Evolutionary conservation across 352 stramenopile species (phyloP).

Genomic region (Globisporangium spinosum): DNA sequence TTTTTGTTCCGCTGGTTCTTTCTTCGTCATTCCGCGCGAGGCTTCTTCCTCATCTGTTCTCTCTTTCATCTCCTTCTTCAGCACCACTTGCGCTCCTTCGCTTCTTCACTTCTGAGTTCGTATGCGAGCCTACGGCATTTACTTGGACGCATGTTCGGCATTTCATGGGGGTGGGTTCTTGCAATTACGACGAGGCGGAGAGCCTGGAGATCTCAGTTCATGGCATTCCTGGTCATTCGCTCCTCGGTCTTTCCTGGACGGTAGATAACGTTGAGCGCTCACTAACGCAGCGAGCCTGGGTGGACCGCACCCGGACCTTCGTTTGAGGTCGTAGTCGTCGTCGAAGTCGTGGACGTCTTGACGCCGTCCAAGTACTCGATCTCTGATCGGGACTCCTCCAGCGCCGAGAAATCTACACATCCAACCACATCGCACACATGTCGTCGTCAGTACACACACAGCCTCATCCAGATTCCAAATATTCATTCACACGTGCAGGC

Average conservation of each 20-base stretch:
- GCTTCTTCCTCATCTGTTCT: background rate
- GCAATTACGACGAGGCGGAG: background rate
- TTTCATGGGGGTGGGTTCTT: background rate
- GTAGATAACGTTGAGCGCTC: background rate
- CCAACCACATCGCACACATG: background rate
- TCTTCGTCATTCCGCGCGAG: background rate
- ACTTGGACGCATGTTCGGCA: slow-evolving; percentile 3
- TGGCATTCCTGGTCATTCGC: background rate
- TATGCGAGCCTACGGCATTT: slow-evolving; percentile 6
- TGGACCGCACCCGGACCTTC: slow-evolving; percentile 28
- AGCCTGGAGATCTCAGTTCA: background rate
- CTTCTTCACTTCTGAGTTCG: background rate
- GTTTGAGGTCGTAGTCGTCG: slow-evolving; percentile 9
- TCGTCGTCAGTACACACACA: background rate
- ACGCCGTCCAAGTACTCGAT: slow-evolving; percentile 47
- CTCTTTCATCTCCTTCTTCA: background rate
- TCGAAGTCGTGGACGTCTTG: slow-evolving; percentile 13
- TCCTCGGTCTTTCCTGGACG: background rate
- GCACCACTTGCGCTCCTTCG: background rate
- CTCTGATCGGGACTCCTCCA: slow-evolving; percentile 58
- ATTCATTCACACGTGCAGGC: background rate
- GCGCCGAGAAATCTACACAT: slow-evolving; percentile 45
- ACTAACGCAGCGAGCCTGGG: slow-evolving; percentile 15
- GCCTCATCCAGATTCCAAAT: background rate
- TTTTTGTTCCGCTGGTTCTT: background rate